Evolutionary conservation across 805 yeast species (phyloP).

Genomic region (Wickerhamiella allomyrinae): DNA sequence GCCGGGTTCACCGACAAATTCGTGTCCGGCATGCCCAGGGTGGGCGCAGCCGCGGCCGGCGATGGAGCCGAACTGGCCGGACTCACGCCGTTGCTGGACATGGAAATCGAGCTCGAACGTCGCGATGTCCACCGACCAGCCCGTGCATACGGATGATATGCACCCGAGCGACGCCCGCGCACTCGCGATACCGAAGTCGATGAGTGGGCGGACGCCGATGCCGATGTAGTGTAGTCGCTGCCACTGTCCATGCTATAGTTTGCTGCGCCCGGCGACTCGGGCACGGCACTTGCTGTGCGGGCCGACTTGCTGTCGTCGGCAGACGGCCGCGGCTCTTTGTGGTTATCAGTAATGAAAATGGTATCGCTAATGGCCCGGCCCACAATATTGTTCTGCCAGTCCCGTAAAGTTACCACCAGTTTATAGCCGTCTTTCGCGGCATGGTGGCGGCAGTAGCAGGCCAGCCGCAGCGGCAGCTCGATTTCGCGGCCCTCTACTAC

Average conservation of each 20-base stretch:
- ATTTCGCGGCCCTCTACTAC: conserved; percentile 25
- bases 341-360: conserved; percentile 89
- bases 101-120: not conserved
- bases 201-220: not conserved
- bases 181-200: not conserved
- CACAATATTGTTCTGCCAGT: conserved; percentile 44
- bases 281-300: not conserved
- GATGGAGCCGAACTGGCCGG: not conserved
- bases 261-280: not conserved
- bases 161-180: not conserved
- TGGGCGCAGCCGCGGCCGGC: not conserved
- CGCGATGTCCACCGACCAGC: conserved; percentile 1
- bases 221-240: conserved; percentile 2
- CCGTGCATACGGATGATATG: conserved; percentile 13
- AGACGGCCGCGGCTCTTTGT: conserved; percentile 35
- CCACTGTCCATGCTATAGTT: conserved; percentile 1
- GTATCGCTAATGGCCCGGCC: conserved; percentile 60
- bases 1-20: too few species aligned
- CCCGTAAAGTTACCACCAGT: conserved; percentile 45
- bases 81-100: not conserved
- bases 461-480: conserved; percentile 57
- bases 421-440: conserved; percentile 76
- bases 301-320: not conserved
- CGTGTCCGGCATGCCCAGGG: too few species aligned
- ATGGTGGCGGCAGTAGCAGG: conserved; percentile 95